Evolutionary conservation across 176 grass and related monocot species (phyloP), one percentile per base, ranked within the genome.

Genomic region (Aechmea fasciata): DNA sequence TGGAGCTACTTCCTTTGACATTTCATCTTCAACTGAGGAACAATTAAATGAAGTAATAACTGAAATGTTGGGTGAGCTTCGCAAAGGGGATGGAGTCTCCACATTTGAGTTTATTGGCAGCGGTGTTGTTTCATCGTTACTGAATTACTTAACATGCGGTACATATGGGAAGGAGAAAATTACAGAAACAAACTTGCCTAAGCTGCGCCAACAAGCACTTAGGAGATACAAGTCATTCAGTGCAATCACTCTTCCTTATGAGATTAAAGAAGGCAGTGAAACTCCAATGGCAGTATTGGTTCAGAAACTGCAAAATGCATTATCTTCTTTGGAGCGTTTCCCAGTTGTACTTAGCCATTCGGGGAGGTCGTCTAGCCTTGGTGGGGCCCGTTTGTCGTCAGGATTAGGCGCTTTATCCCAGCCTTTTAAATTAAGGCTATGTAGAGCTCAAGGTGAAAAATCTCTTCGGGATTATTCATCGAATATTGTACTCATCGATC

Each of bases 71-170:
- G 67, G 74, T 74, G 91, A 96, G 65, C 87, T 96, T 76, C 85
- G 81, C 63, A 96, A 83, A 64, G 87, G 73, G 1, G 82, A 91
- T 78, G 87, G 91, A 52, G 91, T 96, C 51, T 96, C 91, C 23
- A 96, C 91, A 15, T 96, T 96, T 78, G 91, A 96, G 68, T 96
- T 96, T 63, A 96, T 96, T 70, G 80, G 91, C 14, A 96, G 91
- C 71, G 91, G 87, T 71, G 82, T 85, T 62, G 70, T 91, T 49
- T 57, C 77, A 57, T 79, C 91, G 26, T 75, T 96, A 57, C 70
- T 96, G 53, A 78, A 81, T 51, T 96, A 96, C 80, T 79, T 96
- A 61, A 85, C 91, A 47, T 91, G 87, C 76, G 91, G 87, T 54
- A 85, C 85, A 61, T 96, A 88, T 81, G 87, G 74, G 41, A 91